These are phyloP conservation scores for Cladosporium cucumerinum DNA, from an alignment of 2,329 filamentous ascomycete genomes.

Conservation along the genomic window DNA sequence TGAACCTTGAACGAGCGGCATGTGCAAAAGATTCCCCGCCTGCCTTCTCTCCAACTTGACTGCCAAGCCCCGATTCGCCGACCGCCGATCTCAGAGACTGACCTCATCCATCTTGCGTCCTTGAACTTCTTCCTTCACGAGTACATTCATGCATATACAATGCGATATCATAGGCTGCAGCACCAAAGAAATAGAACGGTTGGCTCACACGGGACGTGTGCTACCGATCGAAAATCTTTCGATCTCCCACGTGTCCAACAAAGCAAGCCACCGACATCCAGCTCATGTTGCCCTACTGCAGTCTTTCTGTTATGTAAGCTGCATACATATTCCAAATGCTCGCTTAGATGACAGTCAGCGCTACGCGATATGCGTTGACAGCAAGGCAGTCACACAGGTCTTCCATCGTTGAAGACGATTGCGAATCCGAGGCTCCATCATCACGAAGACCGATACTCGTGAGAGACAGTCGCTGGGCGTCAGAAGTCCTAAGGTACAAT, in stretches of 20 bases:
- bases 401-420: background rate
- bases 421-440: background rate
- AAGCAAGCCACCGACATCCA: background rate
- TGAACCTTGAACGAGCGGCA: background rate
- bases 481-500: background rate
- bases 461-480: background rate
- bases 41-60: background rate
- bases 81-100: background rate
- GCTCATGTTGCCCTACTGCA: background rate
- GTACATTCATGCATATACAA: background rate
- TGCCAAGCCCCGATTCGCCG: background rate
- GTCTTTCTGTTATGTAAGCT: background rate
- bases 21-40: slow-evolving; percentile 2
- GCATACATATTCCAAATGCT: background rate
- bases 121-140: background rate
- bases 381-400: background rate
- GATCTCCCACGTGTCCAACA: background rate
- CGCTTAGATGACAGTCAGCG: background rate
- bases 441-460: background rate
- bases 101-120: background rate
- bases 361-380: background rate
- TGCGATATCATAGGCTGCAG: background rate
- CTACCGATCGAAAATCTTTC: background rate
- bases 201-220: background rate
- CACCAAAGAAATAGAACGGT: too few species aligned